Evolutionary conservation across 2,329 filamentous ascomycete genomes (phyloP), one percentile per base, ranked within the genome.

Genomic region (Phialocephala subalpina): DNA sequence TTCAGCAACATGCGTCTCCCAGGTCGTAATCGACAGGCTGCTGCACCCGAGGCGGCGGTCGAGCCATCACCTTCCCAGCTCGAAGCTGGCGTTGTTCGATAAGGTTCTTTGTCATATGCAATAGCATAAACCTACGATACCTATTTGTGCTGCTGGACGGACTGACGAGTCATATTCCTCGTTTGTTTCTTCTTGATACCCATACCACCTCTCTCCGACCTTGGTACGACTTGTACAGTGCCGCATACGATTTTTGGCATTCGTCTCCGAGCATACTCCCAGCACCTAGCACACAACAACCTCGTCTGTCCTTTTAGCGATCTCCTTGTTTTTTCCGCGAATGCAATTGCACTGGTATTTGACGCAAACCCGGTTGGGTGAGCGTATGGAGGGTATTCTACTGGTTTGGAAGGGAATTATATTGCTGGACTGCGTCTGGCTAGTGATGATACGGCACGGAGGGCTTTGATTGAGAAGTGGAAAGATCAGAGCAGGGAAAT

Each of bases 61-160:
- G 35, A 57, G 8, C 55, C 70, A 16, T 72, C 76, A n/a, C 75
- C 75, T 58, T 75, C 75, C n/a, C 75, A 77, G 59, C 72, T 77
- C 29, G 76, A 77, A 60, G 72, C 75, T 62, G 75, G 73, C 14
- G 63, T 68, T 38, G 67, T 69, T n/a, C 70, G 71, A 68, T 73
- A 67, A 74, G 27, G 27, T 60, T 36, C 20, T 55, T 27, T 33
- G 62, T 52, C 12, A 58, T 45, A 35, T 60, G 25, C 52, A 25
- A 29, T 40, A 53, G 42, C 22, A 59, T 58, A 27, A 36, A 25
- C 47, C 42, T 53, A 49, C 65, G 59, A 52, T 58, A 64, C 11
- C n/a, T n/a, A n/a, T 33, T 22, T 47, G 35, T 53, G 58, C 38
- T 40, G 49, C 45, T 59, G 18, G 29, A 60, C 47, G 59, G 52